A percentile compares a stretch with the other conserved stretches of the same genome.
Evolutionary conservation across 78 protist species (phyloP).

Genomic region (Monocercomonoides exilis): DNA sequence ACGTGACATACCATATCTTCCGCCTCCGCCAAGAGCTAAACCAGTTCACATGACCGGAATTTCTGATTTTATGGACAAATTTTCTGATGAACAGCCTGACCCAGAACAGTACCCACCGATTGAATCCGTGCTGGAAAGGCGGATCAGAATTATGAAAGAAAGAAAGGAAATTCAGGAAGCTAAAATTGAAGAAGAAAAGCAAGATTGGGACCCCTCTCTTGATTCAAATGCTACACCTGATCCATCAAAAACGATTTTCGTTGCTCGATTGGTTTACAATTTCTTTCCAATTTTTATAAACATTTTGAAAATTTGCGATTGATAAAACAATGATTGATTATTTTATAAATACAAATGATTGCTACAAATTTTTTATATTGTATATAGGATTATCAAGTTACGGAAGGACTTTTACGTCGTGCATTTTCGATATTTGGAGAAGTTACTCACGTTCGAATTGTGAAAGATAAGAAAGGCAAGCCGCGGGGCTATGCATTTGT

Average conservation of each 20-base stretch:
- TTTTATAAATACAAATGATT: not conserved
- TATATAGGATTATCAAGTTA: not conserved
- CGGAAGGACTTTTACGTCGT: not conserved
- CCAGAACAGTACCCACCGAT: not conserved
- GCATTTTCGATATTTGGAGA: not conserved
- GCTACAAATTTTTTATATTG: not conserved
- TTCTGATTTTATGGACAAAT: not conserved
- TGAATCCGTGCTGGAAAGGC: not conserved
- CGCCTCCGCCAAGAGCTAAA: not conserved
- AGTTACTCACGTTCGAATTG: not conserved
- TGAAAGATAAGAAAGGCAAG: not conserved
- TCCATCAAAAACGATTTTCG: not conserved
- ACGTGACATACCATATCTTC: not conserved
- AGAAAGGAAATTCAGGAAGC: not conserved
- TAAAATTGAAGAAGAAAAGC: not conserved
- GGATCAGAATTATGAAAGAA: not conserved
- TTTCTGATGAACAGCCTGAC: not conserved
- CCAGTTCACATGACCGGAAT: not conserved
- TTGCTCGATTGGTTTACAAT: not conserved
- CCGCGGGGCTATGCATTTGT: not conserved
- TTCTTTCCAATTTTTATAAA: not conserved
- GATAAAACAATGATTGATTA: not conserved
- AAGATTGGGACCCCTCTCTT: not conserved
- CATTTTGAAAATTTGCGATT: not conserved
- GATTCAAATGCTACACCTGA: not conserved